Evolutionary conservation across 768 basidiomycete genomes (phyloP).

Genomic region (Lactarius akahatsu): DNA sequence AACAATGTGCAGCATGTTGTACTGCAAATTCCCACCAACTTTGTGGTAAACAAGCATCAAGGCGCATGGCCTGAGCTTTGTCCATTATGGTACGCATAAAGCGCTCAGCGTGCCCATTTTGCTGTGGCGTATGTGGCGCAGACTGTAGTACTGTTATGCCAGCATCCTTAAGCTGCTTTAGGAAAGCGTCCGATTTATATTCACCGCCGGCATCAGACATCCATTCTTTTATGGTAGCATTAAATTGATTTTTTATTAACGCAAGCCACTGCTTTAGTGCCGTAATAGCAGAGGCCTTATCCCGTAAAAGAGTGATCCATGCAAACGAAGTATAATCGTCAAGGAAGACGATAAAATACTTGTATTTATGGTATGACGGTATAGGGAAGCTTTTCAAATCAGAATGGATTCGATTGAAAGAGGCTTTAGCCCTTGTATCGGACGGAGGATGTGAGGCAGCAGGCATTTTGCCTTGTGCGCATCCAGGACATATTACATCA

Average conservation of each 20-base stretch:
- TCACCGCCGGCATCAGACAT: constrained; percentile 2
- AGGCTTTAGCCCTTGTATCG: background rate
- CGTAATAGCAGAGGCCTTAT: background rate
- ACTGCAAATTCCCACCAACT: no score
- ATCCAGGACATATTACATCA: background rate
- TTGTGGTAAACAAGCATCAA: no score
- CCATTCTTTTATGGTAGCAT: background rate
- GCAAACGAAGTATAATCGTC: background rate
- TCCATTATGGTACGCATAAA: background rate
- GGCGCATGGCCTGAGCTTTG: no score
- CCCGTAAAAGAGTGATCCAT: background rate
- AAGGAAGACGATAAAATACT: background rate
- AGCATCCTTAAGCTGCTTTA: background rate
- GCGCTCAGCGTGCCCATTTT: background rate
- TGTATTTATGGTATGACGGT: background rate
- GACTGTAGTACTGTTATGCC: no score
- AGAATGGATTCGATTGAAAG: background rate
- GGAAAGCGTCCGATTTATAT: constrained; percentile 1
- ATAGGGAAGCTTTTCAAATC: no score
- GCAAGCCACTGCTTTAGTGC: background rate
- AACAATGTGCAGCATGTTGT: no score
- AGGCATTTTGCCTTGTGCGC: background rate
- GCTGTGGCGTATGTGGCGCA: background rate
- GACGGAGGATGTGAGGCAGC: background rate
- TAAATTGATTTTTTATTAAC: background rate